Evolutionary conservation across 176 grass and related monocot species (phyloP).

Genomic region (Areca catechu): DNA sequence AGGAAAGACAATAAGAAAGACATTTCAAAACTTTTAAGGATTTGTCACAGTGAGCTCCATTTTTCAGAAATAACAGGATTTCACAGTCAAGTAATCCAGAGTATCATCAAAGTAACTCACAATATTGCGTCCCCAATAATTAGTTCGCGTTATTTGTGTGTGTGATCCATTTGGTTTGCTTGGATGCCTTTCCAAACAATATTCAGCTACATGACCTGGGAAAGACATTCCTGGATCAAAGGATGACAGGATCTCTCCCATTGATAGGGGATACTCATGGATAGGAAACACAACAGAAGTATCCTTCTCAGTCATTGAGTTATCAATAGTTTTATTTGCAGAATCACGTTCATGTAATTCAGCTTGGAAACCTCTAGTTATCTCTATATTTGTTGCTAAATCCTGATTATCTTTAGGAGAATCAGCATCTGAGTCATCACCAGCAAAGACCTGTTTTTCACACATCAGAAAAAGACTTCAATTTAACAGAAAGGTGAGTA

Average conservation of each 20-base stretch:
- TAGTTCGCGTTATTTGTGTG: slow-evolving; percentile 47
- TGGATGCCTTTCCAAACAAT: slow-evolving; percentile 43
- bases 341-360: slow-evolving; percentile 34
- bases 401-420: slow-evolving; percentile 27
- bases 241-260: slow-evolving; percentile 96
- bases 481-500: neutral
- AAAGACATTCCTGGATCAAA: slow-evolving; percentile 75
- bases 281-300: slow-evolving; percentile 24
- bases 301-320: slow-evolving; percentile 35
- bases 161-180: slow-evolving; percentile 66
- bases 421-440: slow-evolving; percentile 51
- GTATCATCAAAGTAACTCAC: slow-evolving; percentile 37
- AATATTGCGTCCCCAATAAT: slow-evolving; percentile 79
- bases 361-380: slow-evolving; percentile 29
- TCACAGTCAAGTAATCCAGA: neutral
- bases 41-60: no score
- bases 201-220: slow-evolving; percentile 49
- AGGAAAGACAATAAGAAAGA: no score
- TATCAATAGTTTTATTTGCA: slow-evolving; percentile 24
- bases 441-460: slow-evolving; percentile 48
- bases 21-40: no score
- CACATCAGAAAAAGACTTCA: neutral
- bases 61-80: no score
- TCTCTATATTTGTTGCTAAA: slow-evolving; percentile 34
- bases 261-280: slow-evolving; percentile 60